phyloP scores from a whole-genome alignment of 352 stramenopile genomes.

The Pythium sukuiense region DNA sequence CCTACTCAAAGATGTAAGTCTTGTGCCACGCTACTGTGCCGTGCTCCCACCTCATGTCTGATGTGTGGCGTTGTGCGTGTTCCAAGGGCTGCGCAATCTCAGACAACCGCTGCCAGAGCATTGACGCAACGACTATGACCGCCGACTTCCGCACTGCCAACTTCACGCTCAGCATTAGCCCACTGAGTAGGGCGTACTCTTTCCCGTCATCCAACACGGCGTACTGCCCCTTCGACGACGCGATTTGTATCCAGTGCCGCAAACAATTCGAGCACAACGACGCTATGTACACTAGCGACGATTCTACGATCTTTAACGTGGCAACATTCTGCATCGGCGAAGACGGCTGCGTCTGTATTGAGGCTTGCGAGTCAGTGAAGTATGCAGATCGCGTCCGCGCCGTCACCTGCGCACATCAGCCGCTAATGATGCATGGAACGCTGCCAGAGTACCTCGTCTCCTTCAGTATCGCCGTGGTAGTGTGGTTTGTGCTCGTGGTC shows the following conservation, averaged over 20 bases:
- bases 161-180: neutral
- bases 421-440: neutral
- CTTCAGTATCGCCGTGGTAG: neutral
- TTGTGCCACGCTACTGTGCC: too few species aligned
- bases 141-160: neutral
- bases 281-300: too few species aligned
- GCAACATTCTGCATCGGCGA: neutral
- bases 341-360: constrained; percentile 1
- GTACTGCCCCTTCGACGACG: neutral
- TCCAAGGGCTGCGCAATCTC: neutral
- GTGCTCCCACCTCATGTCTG: too few species aligned
- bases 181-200: neutral
- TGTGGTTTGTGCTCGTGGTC: neutral
- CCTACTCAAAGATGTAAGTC: neutral
- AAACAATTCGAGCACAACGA: neutral
- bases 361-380: neutral
- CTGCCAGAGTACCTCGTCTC: neutral
- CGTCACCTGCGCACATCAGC: neutral
- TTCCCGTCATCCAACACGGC: neutral
- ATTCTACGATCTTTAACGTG: neutral
- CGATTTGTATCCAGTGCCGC: neutral
- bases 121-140: neutral
- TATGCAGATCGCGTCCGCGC: too few species aligned
- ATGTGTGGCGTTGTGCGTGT: neutral
- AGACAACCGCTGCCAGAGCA: neutral